These are phyloP conservation scores for Rubroboletus pulcherrimus DNA, from an alignment of 768 basidiomycete genomes.

Conservation along the genomic window DNA sequence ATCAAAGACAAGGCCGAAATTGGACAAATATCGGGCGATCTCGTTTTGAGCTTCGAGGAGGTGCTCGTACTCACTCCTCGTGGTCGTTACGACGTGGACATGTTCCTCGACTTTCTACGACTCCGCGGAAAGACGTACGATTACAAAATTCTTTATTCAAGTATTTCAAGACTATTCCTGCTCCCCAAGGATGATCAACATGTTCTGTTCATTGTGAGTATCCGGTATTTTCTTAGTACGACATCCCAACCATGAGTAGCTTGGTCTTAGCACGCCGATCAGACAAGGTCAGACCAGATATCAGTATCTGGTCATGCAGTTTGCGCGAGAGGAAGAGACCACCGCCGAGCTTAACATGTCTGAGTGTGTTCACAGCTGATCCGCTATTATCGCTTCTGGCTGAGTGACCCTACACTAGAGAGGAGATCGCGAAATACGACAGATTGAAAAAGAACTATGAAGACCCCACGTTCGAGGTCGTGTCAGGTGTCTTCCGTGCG, in stretches of 20 bases:
- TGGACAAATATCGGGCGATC: conserved; percentile 85
- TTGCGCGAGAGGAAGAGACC: conserved; percentile 94
- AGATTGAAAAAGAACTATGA: conserved; percentile 92
- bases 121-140: conserved; percentile 99
- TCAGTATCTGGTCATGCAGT: conserved; percentile 97
- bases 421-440: conserved; percentile 74
- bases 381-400: background rate
- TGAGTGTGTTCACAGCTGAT: conserved; percentile 55
- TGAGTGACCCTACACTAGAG: conserved; percentile 39
- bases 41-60: conserved; percentile 93
- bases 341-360: conserved; percentile 91
- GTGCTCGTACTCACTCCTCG: conserved; percentile 92
- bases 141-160: conserved; percentile 91
- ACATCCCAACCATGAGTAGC: conserved; percentile 40
- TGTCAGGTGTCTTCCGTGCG: conserved; percentile 89
- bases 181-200: conserved; percentile 97
- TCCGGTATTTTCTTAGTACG: background rate
- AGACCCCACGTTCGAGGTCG: conserved; percentile 91
- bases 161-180: conserved; percentile 85
- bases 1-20: conserved; percentile 97
- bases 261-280: conserved; percentile 90
- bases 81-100: conserved; percentile 96
- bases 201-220: conserved; percentile 85
- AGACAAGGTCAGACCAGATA: conserved; percentile 98
- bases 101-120: conserved; percentile 92